phyloP scores from a whole-genome alignment of 179 eudicot genomes.

The Pouteria campechiana region DNA sequence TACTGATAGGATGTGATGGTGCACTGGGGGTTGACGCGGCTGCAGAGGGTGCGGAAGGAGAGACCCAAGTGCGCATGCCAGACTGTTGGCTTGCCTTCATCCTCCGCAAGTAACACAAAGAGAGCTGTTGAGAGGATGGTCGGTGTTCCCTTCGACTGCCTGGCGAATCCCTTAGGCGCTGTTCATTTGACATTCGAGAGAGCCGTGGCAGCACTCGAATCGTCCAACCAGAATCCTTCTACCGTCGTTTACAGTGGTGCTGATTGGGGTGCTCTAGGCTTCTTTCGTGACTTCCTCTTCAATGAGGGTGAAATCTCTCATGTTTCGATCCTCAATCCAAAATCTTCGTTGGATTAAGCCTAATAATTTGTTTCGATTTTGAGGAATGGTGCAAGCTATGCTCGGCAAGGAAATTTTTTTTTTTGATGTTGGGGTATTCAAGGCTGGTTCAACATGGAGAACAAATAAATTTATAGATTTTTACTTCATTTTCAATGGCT shows the following conservation, averaged over 20 bases:
- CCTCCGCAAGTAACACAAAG: no score
- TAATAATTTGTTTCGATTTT: conserved; percentile 65
- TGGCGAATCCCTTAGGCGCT: conserved; percentile 89
- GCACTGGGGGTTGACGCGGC: no score
- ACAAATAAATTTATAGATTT: conserved; percentile 78
- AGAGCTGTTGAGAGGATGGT: no score
- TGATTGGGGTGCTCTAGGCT: conserved; percentile 75
- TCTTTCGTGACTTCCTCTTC: conserved; percentile 60
- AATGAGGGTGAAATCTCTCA: conserved; percentile 36
- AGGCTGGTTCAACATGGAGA: conserved; percentile 75
- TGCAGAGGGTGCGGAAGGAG: no score
- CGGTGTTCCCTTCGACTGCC: conserved; percentile 71
- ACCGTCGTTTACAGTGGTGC: conserved; percentile 39
- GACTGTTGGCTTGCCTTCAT: no score
- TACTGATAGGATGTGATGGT: no score
- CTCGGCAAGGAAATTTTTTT: conserved; percentile 80
- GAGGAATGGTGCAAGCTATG: conserved; percentile 97
- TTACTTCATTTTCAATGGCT: conserved; percentile 47
- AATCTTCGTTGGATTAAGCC: conserved; percentile 44
- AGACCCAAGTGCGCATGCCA: no score
- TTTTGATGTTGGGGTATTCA: conserved; percentile 76
- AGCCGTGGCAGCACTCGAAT: conserved; percentile 50
- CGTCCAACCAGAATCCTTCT: conserved; percentile 46
- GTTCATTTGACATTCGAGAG: conserved; percentile 84
- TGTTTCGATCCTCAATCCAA: conserved; percentile 28